phyloP scores from a whole-genome alignment of 75 land plant genomes.

The Pinus albicaulis region DNA sequence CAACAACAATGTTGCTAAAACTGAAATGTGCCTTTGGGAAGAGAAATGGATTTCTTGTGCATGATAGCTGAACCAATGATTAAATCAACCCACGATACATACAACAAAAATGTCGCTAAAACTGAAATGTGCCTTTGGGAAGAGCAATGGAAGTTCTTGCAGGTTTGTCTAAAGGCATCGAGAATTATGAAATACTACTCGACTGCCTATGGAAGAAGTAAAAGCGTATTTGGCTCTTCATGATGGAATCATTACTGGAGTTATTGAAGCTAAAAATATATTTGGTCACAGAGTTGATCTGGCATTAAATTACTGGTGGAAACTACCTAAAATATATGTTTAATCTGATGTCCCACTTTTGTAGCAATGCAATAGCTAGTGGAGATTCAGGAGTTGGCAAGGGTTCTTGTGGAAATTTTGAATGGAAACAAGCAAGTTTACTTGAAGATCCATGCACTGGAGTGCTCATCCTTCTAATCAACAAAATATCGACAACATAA shows the following conservation, averaged over 20 bases:
- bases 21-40: conserved; percentile 99
- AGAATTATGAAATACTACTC: conserved; percentile 86
- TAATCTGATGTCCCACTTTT: too few species aligned
- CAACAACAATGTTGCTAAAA: conserved; percentile 84
- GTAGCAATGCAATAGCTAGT: conserved; percentile 97
- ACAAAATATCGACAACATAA: too few species aligned
- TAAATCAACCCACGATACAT: conserved; percentile 97
- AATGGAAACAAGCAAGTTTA: conserved; percentile 92
- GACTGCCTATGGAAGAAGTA: conserved; percentile 86
- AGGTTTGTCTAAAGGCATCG: conserved; percentile 91
- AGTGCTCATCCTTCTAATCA: too few species aligned
- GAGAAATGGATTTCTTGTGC: conserved; percentile 98
- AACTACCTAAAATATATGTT: too few species aligned
- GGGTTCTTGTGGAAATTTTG: conserved; percentile 77
- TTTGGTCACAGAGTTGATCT: conserved; percentile 99
- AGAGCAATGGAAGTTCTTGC: conserved; percentile 93
- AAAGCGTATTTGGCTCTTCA: too few species aligned
- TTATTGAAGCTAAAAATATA: too few species aligned
- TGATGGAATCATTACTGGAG: too few species aligned
- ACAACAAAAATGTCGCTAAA: conserved; percentile 84
- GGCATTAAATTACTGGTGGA: conserved; percentile 98
- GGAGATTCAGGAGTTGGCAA: conserved; percentile 94
- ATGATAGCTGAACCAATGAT: conserved; percentile 86
- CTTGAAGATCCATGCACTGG: too few species aligned
- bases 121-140: conserved; percentile 99